Evolutionary conservation across 441 rosid species (phyloP), one percentile per base, ranked within the genome.

Genomic region (Corymbia citriodora): DNA sequence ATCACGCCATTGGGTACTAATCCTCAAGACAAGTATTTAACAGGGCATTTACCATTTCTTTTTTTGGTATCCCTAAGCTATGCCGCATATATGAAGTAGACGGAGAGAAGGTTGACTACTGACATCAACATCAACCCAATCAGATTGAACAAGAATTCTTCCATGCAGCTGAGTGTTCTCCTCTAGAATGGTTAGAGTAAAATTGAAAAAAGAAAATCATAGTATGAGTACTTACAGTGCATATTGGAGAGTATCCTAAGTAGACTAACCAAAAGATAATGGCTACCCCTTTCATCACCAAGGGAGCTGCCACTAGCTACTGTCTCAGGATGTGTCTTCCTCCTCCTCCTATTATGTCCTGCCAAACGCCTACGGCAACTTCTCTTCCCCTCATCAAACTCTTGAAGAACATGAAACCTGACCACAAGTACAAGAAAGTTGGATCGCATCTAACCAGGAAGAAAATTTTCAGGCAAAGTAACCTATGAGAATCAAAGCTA

Each of bases 401-500:
- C 95, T 92, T 94, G 92, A 92, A 94, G 95, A 88, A 81, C 91
- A 90, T 94, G 96, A 93, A 94, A 94, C 94, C 96, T 94, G 94
- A 92, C 92, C 90, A 92, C 61, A 89, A 92, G 93, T 87, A 93
- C 45, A 90, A 93, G 91, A 91, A 94, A 92, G 91, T 91, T 92
- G 93, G 90, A 91, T 89, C 92, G 92, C 91, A 90, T 89, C 94
- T 88, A 91, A 93, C 90, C 55, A 87, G 82, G 90, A 48, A 88
- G 17, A 87, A 59, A 87, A 87, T 23, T 79, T 79, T 79, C 52
- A 79, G 52, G 85, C 85, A 45, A 79, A 79, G 52, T 45, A 45
- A 79, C 29, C 85, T 79, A 19, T 25, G 52, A 45, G 85, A 12
- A 79, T 45, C n/a, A 45, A 23, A 79, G 52, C n/a, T 79, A 79